Evolutionary conservation across 2,329 filamentous ascomycete genomes (phyloP).

Genomic region (Tolypocladium cylindrosporum): DNA sequence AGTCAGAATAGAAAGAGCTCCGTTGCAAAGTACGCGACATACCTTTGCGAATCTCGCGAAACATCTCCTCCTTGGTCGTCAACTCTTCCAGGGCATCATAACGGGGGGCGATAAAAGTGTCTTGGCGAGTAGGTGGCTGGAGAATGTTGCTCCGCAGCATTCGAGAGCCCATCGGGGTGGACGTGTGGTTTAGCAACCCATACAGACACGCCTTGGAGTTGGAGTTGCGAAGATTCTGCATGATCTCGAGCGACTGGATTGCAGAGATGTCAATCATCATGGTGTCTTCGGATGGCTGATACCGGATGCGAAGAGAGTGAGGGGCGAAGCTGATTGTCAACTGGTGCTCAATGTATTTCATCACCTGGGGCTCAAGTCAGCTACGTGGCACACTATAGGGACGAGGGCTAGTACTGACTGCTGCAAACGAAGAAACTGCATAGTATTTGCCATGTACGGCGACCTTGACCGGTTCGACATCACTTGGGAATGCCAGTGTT

Average conservation of each 20-base stretch:
- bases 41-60: constrained; percentile 65
- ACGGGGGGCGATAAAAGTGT: constrained; percentile 56
- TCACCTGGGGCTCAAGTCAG: constrained; percentile 40
- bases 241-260: constrained; percentile 76
- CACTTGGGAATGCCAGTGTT: constrained; percentile 67
- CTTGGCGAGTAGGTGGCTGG: constrained; percentile 68
- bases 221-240: constrained; percentile 71
- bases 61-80: constrained; percentile 73
- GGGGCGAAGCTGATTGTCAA: constrained; percentile 46
- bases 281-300: constrained; percentile 78
- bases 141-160: constrained; percentile 78
- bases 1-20: background rate
- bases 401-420: constrained; percentile 43
- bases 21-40: constrained; percentile 2
- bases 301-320: constrained; percentile 56
- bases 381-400: no score
- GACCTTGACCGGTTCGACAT: constrained; percentile 72
- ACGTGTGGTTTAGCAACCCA: constrained; percentile 73
- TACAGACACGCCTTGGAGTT: constrained; percentile 78
- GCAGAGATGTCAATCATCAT: constrained; percentile 95
- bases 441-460: constrained; percentile 77
- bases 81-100: constrained; percentile 82
- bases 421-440: constrained; percentile 74
- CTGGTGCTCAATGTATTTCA: constrained; percentile 71
- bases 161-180: constrained; percentile 80